Conservation (phyloP, 176 grass and related monocot species). For the Elaeis guineensis region DNA sequence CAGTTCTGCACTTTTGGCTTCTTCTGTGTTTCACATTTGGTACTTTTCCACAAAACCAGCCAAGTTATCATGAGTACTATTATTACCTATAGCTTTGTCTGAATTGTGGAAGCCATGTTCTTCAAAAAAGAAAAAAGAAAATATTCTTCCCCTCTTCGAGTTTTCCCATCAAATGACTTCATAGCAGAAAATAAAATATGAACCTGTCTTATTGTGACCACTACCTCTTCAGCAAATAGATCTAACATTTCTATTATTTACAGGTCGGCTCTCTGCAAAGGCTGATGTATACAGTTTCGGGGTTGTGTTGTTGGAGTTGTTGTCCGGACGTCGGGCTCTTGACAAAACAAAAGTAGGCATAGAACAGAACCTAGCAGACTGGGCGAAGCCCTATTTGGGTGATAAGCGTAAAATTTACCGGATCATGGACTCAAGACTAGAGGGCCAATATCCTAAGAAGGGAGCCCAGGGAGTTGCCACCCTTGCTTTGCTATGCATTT, state of each 20-base stretch:
- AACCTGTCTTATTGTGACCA: no score
- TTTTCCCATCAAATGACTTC: no score
- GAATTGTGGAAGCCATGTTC: no score
- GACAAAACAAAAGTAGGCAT: constrained; percentile 8
- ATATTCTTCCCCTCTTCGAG: no score
- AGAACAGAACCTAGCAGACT: constrained; percentile 52
- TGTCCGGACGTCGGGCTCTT: not conserved
- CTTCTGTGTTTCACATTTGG: no score
- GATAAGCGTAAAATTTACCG: constrained; percentile 53
- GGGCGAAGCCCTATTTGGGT: constrained; percentile 37
- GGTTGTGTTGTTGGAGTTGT: not conserved
- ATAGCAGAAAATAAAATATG: no score
- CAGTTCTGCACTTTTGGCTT: no score
- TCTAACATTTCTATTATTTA: not conserved
- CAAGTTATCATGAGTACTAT: no score
- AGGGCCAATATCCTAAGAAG: constrained; percentile 61
- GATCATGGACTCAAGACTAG: constrained; percentile 59
- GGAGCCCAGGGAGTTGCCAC: constrained; percentile 25
- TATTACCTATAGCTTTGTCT: no score
- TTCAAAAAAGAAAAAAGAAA: no score
- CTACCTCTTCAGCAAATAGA: no score
- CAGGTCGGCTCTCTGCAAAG: constrained; percentile 1
- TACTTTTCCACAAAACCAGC: no score
- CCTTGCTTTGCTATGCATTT: constrained; percentile 45
- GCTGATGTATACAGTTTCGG: constrained; percentile 7